A percentile compares a stretch with the other conserved stretches of the same genome.
These are phyloP conservation scores for Fagopyrum tataricum DNA, from an alignment of 148 eudicot species.

Conservation along the genomic window DNA sequence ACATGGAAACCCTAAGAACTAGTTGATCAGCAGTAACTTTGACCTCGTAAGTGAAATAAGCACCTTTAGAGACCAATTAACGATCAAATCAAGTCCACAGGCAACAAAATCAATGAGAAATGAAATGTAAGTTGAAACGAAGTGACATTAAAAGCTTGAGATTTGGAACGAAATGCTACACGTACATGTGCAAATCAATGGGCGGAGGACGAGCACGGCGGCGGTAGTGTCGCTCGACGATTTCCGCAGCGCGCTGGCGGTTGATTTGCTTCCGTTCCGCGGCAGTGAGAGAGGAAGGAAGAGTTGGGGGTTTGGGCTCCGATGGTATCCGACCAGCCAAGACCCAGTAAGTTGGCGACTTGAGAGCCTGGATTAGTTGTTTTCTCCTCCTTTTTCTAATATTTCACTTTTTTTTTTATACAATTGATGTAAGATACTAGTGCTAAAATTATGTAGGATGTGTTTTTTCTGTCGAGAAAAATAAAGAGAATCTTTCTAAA, in stretches of 20 bases:
- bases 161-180: neutral
- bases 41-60: slow-evolving; percentile 1
- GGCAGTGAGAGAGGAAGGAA: slow-evolving; percentile 4
- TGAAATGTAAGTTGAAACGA: neutral
- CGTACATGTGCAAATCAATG: neutral
- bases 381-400: neutral
- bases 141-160: neutral
- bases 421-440: neutral
- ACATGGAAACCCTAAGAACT: neutral
- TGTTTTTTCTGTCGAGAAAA: too few relatives aligned
- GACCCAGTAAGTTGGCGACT: neutral
- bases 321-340: neutral
- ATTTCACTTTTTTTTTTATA: neutral
- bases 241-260: neutral
- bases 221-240: neutral
- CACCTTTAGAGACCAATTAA: neutral
- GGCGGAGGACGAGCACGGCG: neutral
- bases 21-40: neutral
- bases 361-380: slow-evolving; percentile 1
- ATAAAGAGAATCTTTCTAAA: too few relatives aligned
- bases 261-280: slow-evolving; percentile 3
- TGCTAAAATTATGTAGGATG: too few relatives aligned
- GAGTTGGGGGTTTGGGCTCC: slow-evolving; percentile 10
- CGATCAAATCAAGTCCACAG: neutral
- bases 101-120: neutral